Base-by-base conservation (phyloP, 2,329 filamentous ascomycete genomes). In the Periglandula ipomoeae region DNA sequence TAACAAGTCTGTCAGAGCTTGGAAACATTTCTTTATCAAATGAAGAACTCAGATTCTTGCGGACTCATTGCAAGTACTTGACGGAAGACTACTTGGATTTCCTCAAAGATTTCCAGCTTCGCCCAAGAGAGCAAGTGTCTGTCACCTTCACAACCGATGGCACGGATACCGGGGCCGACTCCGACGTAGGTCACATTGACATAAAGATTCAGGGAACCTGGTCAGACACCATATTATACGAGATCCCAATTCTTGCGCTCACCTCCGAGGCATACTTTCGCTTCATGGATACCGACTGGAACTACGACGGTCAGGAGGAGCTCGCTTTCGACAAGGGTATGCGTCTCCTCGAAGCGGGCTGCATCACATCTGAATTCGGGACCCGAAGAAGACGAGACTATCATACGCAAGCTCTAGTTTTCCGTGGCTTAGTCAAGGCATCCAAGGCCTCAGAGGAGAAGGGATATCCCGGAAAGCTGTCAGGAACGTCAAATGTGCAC, bases 221-320 rank as follows among this genome's bases (percentile, higher is more conserved):
- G 93, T 79, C 89, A 8, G 89, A 96, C 57, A 97, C 93, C 0
- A 98, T 98, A 50, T 79, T 98, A 22, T 98, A 98, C 70, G 93
- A 98, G 70, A 96, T 98, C 50, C 93, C 93, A 0, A 76, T 98
- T 20, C 76, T 98, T 19, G 89, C 94, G 3, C 69, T 98, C 55
- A 88, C 91, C 1, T 96, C 89, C 43, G 91, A 98, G 66, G 89
- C 93, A 44, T 98, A 96, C 70, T 98, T 98, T 76, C 89, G 87
- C 62, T 97, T 95, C 68, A 88, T 89, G 72, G 89, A 98, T 62
- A 87, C 70, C 46, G 90, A 96, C 64, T 98, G 93, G 93, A 84
- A 79, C 58, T 86, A 97, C 59, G 79, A 86, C 5, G 85, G 84
- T 3, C 93, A 98, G 65, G 82, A 95, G 60, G 84, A 95, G 44